Evolutionary conservation across 139 green algal genomes (phyloP), one percentile per base, ranked within the genome.

Genomic region (Zygnema cylindricum): DNA sequence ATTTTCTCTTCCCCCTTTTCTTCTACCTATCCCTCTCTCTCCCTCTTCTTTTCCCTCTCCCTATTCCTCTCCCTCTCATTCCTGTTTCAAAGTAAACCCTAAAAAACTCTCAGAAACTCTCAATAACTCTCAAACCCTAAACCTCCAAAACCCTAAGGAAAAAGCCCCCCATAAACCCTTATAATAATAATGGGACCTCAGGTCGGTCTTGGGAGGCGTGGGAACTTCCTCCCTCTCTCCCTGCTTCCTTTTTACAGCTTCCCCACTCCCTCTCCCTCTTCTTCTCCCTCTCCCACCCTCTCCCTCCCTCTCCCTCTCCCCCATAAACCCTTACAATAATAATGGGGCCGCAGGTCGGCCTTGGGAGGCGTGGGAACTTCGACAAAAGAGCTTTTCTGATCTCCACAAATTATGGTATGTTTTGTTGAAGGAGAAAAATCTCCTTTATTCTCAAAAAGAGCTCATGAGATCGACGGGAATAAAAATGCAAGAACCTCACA

Each of bases 391-490:
- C 2, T 96, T 93, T 89, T 93, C 96, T 69, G 95, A 97, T 81
- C 91, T 97, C 30, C 95, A 97, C 87, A 94, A 92, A 73, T 94
- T 97, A 0, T 97, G 95, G 95, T 95, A 94, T 85, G 94, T 96
- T 40, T 88, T 96, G 77, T 86, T 96, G 40, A 96, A 95, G 89
- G 95, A 97, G 93, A 89, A 87, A 55, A 96, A 95, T 83, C 89
- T 93, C 89, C 84, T 96, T 43, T 78, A 93, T 7, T 93, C 91
- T n/a, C 92, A 97, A 77, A 92, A 93, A 69, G 25, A 85, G 30
- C 89, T 91, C 39, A n/a, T 36, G 21, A 54, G 86, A n/a, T 71
- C 55, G 22, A 22, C 33, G 35, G 82, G 82, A 32, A 2, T 41
- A n/a, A 35, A 16, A 30, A 90, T 91, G 82, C 82, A 57, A 32